Conservation (phyloP, 23 red algal genomes). For the Chondrus crispus region DNA sequence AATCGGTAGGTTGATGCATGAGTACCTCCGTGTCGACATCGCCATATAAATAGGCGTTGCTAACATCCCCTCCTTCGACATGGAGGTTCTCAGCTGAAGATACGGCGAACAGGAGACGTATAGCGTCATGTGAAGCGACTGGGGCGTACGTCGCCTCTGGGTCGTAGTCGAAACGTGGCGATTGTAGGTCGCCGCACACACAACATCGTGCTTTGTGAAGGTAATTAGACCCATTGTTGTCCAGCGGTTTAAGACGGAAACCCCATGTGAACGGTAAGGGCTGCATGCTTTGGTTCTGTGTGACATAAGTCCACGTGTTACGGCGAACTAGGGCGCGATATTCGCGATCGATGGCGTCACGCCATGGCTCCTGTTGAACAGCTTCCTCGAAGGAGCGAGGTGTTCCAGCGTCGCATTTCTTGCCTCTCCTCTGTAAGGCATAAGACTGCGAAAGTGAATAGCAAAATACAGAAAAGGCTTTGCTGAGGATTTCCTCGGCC, state of each 20-base stretch:
- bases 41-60: background rate
- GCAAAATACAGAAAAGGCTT: background rate
- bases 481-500: background rate
- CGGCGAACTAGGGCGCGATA: background rate
- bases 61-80: background rate
- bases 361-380: background rate
- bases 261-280: background rate
- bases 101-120: background rate
- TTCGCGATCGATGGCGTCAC: background rate
- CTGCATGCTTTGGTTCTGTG: background rate
- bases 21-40: background rate
- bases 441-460: no score
- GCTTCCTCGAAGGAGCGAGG: background rate
- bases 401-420: background rate
- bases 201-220: background rate
- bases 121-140: background rate
- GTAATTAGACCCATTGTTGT: background rate
- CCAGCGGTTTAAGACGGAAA: background rate
- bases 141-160: conserved; percentile 9
- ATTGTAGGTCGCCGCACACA: background rate
- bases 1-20: background rate
- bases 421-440: background rate
- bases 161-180: background rate
- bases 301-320: background rate
- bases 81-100: background rate